phyloP scores from a whole-genome alignment of 106 monocot genomes.

The Amphibolis antarctica region DNA sequence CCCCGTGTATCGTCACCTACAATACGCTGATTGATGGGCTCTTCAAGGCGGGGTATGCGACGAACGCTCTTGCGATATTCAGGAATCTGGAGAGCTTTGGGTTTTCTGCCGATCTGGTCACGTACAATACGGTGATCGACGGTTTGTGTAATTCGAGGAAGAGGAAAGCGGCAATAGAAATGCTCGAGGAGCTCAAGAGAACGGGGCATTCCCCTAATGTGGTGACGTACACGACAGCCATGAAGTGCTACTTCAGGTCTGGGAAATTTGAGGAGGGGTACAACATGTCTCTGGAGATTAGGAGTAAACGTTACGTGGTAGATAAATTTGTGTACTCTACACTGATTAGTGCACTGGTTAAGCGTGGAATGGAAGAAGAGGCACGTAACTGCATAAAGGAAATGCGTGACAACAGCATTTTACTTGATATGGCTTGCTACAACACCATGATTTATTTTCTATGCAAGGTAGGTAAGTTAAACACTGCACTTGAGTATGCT shows the following conservation, averaged over 20 bases:
- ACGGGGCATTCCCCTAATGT: constrained; percentile 44
- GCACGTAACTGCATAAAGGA: constrained; percentile 34
- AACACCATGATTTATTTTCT: constrained; percentile 59
- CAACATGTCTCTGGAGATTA: constrained; percentile 40
- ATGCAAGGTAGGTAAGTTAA: constrained; percentile 52
- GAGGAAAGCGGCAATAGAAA: constrained; percentile 32
- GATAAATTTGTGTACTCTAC: constrained; percentile 78
- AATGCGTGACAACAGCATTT: constrained; percentile 39
- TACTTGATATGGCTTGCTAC: constrained; percentile 69
- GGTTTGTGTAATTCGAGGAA: constrained; percentile 62
- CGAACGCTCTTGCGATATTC: constrained; percentile 45
- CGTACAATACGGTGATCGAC: constrained; percentile 67
- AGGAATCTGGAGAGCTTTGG: constrained; percentile 36
- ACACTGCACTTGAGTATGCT: constrained; percentile 38
- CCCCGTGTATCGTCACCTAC: constrained; percentile 47
- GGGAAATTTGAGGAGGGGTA: constrained; percentile 52
- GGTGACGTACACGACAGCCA: constrained; percentile 69
- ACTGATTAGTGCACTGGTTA: constrained; percentile 55
- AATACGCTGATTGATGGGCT: constrained; percentile 76
- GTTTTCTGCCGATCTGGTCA: constrained; percentile 43
- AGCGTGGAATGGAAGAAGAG: constrained; percentile 42
- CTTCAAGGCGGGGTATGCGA: constrained; percentile 52
- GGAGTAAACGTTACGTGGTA: constrained; percentile 24
- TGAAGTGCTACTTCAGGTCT: constrained; percentile 64
- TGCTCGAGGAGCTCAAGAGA: constrained; percentile 44